These are phyloP conservation scores for Bertia moriformis DNA, from an alignment of 2,329 filamentous ascomycete species.

Conservation along the genomic window DNA sequence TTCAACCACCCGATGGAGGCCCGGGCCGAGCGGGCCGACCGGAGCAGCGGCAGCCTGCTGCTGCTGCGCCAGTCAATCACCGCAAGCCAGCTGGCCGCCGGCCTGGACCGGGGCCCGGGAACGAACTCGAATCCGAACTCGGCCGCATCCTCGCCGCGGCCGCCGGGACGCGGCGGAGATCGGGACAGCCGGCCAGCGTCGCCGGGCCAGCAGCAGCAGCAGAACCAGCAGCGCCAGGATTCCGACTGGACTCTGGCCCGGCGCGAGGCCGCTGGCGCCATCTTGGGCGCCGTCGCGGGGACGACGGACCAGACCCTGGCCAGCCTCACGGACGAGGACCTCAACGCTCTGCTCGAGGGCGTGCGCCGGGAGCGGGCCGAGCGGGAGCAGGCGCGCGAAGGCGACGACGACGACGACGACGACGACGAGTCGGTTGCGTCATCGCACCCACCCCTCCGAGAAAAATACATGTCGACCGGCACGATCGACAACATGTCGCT, in stretches of 20 bases:
- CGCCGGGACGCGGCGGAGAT: constrained; percentile 68
- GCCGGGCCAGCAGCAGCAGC: too few relatives aligned
- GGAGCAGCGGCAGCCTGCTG: too few relatives aligned
- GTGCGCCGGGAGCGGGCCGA: constrained; percentile 75
- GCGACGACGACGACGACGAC: too few relatives aligned
- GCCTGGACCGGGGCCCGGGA: constrained; percentile 39
- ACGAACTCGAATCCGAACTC: too few relatives aligned
- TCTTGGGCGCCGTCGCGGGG: too few relatives aligned
- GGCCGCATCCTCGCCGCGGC: constrained; percentile 44
- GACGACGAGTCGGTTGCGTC: constrained; percentile 82
- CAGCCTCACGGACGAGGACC: constrained; percentile 79
- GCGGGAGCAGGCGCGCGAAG: constrained; percentile 57
- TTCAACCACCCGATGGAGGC: constrained; percentile 98
- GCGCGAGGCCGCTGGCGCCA: constrained; percentile 76
- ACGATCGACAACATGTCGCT: constrained; percentile 93
- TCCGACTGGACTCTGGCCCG: constrained; percentile 94
- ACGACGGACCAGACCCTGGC: constrained; percentile 85
- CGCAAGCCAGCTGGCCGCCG: constrained; percentile 40
- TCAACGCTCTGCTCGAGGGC: constrained; percentile 86
- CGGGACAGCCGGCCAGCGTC: constrained; percentile 74
- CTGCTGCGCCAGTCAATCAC: constrained; percentile 71
- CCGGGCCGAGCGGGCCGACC: constrained; percentile 75
- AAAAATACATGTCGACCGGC: constrained; percentile 90
- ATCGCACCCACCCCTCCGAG: constrained; percentile 70
- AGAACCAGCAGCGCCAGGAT: constrained; percentile 61